Evolutionary conservation across 139 green algal genomes (phyloP).

Genomic region (Astrephomene gubernaculifera): DNA sequence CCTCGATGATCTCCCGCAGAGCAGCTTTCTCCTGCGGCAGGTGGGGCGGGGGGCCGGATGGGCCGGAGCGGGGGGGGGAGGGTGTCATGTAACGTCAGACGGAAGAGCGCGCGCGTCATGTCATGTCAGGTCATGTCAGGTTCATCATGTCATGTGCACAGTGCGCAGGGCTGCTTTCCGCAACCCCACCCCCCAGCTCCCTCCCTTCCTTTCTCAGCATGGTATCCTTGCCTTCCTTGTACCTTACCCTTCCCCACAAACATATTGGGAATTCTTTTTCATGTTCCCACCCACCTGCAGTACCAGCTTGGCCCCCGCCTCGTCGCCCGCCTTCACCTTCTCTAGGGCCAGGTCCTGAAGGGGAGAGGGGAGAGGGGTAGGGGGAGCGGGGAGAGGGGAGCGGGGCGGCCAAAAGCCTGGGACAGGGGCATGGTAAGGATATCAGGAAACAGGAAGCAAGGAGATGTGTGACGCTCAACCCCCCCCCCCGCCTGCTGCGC

Average conservation of each 20-base stretch:
- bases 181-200: too few species aligned
- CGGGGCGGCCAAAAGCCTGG: neutral
- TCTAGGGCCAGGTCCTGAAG: conserved; percentile 55
- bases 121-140: too few species aligned
- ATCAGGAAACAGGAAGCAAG: neutral
- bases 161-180: too few species aligned
- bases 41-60: neutral
- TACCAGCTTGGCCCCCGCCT: conserved; percentile 48
- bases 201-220: too few species aligned
- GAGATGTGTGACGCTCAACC: neutral
- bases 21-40: conserved; percentile 9
- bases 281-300: conserved; percentile 29
- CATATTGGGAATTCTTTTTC: conserved; percentile 16
- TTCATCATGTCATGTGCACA: too few species aligned
- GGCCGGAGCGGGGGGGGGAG: neutral
- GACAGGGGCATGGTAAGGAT: neutral
- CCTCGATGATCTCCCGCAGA: conserved; percentile 37
- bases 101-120: too few species aligned
- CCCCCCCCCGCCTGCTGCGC: too few species aligned
- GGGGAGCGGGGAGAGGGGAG: neutral
- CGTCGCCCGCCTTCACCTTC: conserved; percentile 59
- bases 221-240: too few species aligned
- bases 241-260: too few species aligned
- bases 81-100: neutral
- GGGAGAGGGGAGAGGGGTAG: neutral